phyloP scores from a whole-genome alignment of 306 rosid species.

The Quillaja saponaria region DNA sequence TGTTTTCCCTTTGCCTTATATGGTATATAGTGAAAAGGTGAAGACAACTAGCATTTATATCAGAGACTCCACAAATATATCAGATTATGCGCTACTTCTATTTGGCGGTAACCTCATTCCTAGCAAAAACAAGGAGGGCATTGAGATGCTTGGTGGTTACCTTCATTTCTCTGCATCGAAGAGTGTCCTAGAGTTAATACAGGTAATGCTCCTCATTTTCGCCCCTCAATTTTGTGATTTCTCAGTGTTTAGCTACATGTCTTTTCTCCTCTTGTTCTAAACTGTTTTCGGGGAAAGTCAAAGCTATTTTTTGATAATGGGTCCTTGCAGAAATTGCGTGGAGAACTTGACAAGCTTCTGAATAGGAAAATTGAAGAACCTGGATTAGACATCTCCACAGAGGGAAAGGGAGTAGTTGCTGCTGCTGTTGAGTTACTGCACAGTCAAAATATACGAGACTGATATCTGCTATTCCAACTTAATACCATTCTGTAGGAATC shows the following conservation, averaged over 20 bases:
- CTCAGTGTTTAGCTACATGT: background rate
- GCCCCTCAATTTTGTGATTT: constrained; percentile 8
- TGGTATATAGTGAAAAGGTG: constrained; percentile 94
- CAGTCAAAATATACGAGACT: no score
- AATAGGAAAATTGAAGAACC: constrained; percentile 83
- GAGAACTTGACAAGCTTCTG: constrained; percentile 84
- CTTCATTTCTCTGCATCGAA: constrained; percentile 92
- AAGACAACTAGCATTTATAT: constrained; percentile 75
- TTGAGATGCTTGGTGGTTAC: constrained; percentile 97
- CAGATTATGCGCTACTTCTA: constrained; percentile 84
- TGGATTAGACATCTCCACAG: constrained; percentile 65
- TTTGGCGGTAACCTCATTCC: constrained; percentile 87
- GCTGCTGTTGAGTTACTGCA: constrained; percentile 86
- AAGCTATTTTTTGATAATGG: constrained; percentile 25
- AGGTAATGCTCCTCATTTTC: constrained; percentile 48
- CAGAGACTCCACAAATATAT: constrained; percentile 88
- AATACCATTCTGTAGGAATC: no score
- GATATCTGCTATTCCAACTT: no score
- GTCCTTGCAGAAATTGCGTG: constrained; percentile 70
- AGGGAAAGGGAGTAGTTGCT: constrained; percentile 81
- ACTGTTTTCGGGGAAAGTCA: constrained; percentile 3
- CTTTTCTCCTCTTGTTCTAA: background rate
- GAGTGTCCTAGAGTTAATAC: constrained; percentile 78
- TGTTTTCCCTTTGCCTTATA: constrained; percentile 92
- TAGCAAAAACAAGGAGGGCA: constrained; percentile 73